Percentiles rank a stretch among this genome's conserved stretches.
phyloP scores from a whole-genome alignment of 2,329 filamentous ascomycete genomes.

The Diaporthe batatas region DNA sequence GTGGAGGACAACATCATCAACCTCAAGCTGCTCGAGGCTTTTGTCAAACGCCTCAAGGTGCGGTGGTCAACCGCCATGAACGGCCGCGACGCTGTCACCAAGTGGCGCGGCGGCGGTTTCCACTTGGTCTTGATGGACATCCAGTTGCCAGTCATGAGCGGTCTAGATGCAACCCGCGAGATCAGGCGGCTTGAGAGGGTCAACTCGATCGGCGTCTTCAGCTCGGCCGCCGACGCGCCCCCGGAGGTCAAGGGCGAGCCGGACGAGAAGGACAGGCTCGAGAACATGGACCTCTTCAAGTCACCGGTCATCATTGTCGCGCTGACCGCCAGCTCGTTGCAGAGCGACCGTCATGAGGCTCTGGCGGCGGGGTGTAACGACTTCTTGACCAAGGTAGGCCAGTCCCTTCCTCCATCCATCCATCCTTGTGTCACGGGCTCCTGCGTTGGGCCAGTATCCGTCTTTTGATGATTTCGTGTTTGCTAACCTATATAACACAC shows the following conservation, averaged over 20 bases:
- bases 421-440: background rate
- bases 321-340: constrained; percentile 91
- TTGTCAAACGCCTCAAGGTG: constrained; percentile 95
- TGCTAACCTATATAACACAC: constrained; percentile 54
- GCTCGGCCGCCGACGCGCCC: constrained; percentile 68
- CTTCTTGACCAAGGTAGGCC: constrained; percentile 91
- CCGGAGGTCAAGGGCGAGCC: constrained; percentile 61
- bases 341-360: constrained; percentile 95
- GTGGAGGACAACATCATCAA: constrained; percentile 99
- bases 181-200: constrained; percentile 90
- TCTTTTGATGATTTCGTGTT: constrained; percentile 25
- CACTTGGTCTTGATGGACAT: constrained; percentile 99
- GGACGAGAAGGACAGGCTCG: constrained; percentile 76
- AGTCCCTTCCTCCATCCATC: background rate
- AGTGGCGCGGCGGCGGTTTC: constrained; percentile 93
- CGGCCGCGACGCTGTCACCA: constrained; percentile 90
- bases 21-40: constrained; percentile 89
- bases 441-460: background rate
- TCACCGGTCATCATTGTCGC: constrained; percentile 98
- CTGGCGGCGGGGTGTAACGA: constrained; percentile 97
- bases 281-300: constrained; percentile 83
- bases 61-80: constrained; percentile 98
- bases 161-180: constrained; percentile 93
- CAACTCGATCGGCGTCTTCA: constrained; percentile 93
- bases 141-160: constrained; percentile 96